Conservation (phyloP, 495 filamentous ascomycete species). For the Tuber melanosporum region DNA sequence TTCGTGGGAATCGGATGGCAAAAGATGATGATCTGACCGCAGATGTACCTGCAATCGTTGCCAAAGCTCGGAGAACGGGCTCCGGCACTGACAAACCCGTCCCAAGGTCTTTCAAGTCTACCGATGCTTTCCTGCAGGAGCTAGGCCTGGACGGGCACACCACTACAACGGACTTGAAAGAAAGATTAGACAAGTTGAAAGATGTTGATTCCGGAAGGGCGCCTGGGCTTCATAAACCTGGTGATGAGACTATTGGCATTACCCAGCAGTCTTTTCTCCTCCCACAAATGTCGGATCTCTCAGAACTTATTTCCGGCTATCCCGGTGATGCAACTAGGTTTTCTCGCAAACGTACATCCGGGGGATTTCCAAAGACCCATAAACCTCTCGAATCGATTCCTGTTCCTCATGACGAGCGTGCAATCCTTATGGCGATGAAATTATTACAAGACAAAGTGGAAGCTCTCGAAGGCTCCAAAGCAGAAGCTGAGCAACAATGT, state of each 20-base stretch:
- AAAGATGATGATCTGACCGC: constrained; percentile 30
- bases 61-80: constrained; percentile 25
- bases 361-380: constrained; percentile 47
- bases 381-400: constrained; percentile 55
- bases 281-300: constrained; percentile 62
- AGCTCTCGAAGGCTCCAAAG: constrained; percentile 55
- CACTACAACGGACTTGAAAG: constrained; percentile 31
- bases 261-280: constrained; percentile 55
- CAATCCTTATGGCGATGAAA: constrained; percentile 60
- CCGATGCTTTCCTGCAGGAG: constrained; percentile 39
- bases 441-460: constrained; percentile 62
- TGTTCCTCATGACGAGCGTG: constrained; percentile 62
- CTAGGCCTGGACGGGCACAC: constrained; percentile 40
- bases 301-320: constrained; percentile 61
- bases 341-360: constrained; percentile 45
- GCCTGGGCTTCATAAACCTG: constrained; percentile 9
- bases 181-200: constrained; percentile 30
- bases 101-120: constrained; percentile 40
- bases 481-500: constrained; percentile 52
- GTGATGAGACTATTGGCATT: constrained; percentile 22
- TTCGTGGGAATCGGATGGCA: constrained; percentile 14
- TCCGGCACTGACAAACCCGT: constrained; percentile 11
- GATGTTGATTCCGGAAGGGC: constrained; percentile 8
- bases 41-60: constrained; percentile 33
- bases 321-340: constrained; percentile 48